These are phyloP conservation scores for Adansonia gregorii DNA, from an alignment of 441 rosid genomes.

Conservation along the genomic window DNA sequence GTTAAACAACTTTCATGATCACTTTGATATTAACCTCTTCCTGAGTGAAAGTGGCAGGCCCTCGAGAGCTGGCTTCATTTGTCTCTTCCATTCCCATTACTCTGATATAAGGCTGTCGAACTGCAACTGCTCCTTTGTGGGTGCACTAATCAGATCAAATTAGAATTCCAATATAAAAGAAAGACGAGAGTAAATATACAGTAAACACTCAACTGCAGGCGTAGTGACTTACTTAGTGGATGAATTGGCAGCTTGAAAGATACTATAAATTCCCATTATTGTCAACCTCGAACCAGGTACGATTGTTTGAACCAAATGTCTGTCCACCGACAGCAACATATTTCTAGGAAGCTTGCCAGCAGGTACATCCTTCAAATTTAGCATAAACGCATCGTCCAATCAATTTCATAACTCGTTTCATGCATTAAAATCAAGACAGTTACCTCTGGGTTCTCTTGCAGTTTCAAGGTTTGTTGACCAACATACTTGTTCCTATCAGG, in stretches of 20 bases:
- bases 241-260: conserved; percentile 82
- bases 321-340: conserved; percentile 90
- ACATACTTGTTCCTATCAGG: conserved; percentile 94
- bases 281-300: conserved; percentile 96
- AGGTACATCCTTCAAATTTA: conserved; percentile 79
- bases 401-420: conserved; percentile 1
- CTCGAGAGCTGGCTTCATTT: conserved; percentile 77
- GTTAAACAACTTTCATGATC: background rate
- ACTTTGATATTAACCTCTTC: conserved; percentile 68
- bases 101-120: conserved; percentile 93
- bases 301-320: conserved; percentile 85
- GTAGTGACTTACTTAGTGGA: conserved; percentile 59
- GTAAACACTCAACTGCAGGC: conserved; percentile 4
- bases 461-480: conserved; percentile 90
- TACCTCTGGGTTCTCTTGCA: conserved; percentile 98
- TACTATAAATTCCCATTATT: conserved; percentile 91
- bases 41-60: conserved; percentile 69
- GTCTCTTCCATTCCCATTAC: conserved; percentile 87
- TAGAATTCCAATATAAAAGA: conserved; percentile 17
- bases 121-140: conserved; percentile 91
- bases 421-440: conserved; percentile 15
- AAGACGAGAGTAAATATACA: background rate
- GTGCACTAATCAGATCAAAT: conserved; percentile 40
- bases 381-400: conserved; percentile 7
- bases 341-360: conserved; percentile 98